A percentile compares a stretch with the other conserved stretches of the same genome.
Conservation (phyloP, 768 basidiomycete genomes). For the Termitomyces sp. region DNA sequence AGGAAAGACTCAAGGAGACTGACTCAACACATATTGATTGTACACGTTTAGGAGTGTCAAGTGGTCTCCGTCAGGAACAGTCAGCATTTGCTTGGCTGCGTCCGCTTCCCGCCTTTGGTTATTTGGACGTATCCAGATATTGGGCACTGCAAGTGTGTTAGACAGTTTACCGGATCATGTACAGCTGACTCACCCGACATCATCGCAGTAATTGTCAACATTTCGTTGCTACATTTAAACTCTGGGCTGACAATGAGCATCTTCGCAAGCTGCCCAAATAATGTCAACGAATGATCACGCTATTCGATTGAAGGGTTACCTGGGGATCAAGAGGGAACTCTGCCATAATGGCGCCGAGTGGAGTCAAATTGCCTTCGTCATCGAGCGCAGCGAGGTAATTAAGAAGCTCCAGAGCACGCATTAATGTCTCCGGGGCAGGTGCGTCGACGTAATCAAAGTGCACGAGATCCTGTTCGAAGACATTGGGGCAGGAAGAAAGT, state of each 20-base stretch:
- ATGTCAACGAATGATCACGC: not conserved
- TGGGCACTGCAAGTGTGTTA: slow-evolving; percentile 57
- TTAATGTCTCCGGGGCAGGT: slow-evolving; percentile 92
- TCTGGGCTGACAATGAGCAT: slow-evolving; percentile 93
- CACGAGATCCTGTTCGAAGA: slow-evolving; percentile 62
- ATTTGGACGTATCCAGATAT: slow-evolving; percentile 89
- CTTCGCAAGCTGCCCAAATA: slow-evolving; percentile 63
- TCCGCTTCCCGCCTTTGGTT: slow-evolving; percentile 89
- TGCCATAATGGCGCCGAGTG: slow-evolving; percentile 88
- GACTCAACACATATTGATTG: slow-evolving; percentile 85
- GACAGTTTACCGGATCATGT: not conserved
- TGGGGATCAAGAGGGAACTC: slow-evolving; percentile 99
- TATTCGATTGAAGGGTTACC: slow-evolving; percentile 32
- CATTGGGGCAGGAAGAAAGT: not conserved
- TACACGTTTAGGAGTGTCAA: slow-evolving; percentile 92
- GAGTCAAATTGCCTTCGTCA: slow-evolving; percentile 88
- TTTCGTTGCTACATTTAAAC: slow-evolving; percentile 94
- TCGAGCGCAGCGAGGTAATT: slow-evolving; percentile 92
- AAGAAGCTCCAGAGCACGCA: slow-evolving; percentile 92
- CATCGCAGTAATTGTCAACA: slow-evolving; percentile 94
- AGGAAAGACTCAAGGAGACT: slow-evolving; percentile 15
- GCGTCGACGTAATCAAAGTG: slow-evolving; percentile 88
- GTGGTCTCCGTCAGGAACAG: slow-evolving; percentile 96
- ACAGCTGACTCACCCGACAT: slow-evolving; percentile 61
- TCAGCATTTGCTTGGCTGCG: slow-evolving; percentile 80